Evolutionary conservation across 2,329 filamentous ascomycete genomes (phyloP).

Genomic region (Talaromyces pinophilus): DNA sequence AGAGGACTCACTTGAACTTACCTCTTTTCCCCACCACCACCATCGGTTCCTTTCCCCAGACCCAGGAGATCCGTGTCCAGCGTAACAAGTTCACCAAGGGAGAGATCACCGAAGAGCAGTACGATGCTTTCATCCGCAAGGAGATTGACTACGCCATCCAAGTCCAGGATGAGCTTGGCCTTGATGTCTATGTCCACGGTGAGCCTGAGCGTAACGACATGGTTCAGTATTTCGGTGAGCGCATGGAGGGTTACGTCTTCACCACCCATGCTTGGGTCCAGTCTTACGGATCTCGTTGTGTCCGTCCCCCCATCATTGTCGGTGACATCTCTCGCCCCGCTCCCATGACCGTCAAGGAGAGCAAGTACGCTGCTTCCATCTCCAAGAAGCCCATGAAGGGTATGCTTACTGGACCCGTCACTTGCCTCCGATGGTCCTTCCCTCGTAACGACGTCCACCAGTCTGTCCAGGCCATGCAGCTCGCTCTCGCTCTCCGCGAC

Average conservation of each 20-base stretch:
- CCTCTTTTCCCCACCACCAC: slow-evolving; percentile 98
- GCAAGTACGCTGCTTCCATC: slow-evolving; percentile 94
- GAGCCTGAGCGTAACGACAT: slow-evolving; percentile 99
- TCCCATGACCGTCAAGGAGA: slow-evolving; percentile 99
- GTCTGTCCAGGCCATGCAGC: slow-evolving; percentile 97
- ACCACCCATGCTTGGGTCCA: slow-evolving; percentile 99
- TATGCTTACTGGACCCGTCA: slow-evolving; percentile 99
- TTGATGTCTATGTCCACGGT: slow-evolving; percentile 97
- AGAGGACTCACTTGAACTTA: slow-evolving; percentile 89
- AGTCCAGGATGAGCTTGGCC: slow-evolving; percentile 96
- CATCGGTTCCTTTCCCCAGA: slow-evolving; percentile 98
- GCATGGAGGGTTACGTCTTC: slow-evolving; percentile 94
- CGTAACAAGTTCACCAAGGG: slow-evolving; percentile 99
- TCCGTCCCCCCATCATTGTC: slow-evolving; percentile 96
- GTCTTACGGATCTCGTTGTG: slow-evolving; percentile 96
- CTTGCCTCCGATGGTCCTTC: slow-evolving; percentile 99
- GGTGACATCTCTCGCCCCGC: slow-evolving; percentile 96
- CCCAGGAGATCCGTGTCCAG: slow-evolving; percentile 94
- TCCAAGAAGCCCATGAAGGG: slow-evolving; percentile 99
- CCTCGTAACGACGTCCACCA: slow-evolving; percentile 99
- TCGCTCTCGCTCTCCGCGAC: slow-evolving; percentile 95
- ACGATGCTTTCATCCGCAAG: slow-evolving; percentile 99
- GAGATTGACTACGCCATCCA: slow-evolving; percentile 94
- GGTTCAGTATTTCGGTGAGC: slow-evolving; percentile 99
- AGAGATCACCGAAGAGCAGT: slow-evolving; percentile 87